Base-by-base conservation (phyloP, 352 stramenopile genomes). In the Pythium aquatile region DNA sequence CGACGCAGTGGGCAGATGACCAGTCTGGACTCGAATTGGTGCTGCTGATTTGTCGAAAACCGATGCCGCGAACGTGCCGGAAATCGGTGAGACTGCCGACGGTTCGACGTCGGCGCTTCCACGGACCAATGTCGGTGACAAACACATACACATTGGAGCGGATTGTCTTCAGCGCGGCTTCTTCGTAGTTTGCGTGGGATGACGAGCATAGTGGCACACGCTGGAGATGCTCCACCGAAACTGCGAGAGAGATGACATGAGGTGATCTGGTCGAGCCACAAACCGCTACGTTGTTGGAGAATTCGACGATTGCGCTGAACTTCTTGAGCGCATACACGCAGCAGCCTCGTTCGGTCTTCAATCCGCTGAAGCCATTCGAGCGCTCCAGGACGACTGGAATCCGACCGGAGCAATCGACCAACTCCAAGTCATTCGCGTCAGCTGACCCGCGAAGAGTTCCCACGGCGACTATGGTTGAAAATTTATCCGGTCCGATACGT, bases 101-200 rank as follows among this genome's bases (percentile, higher is more conserved):
- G 20, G 51, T 49, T 17, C 42, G 55, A 3, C 30, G 20, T 28
- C 56, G 39, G 20, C 66, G 55, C 35, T 65, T 72, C 59, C 52
- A 60, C 4, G 66, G 60, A 5, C 53, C 56, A 26, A 73, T 69
- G 7, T 68, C 40, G 1, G 61, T 73, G 28, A 73, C 42, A 29
- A 69, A 73, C 26, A 73, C 46, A 1, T 69, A 10, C 1, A 73
- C 13, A 37, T 0, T 52, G 33, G 11, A 3, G 28, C 33, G 33
- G 11, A 14, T 29, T 6, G 35, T n/a, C 37, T 14, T 20, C 28
- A 7, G 53, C 14, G n/a, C 2, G 20, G 35, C 13, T 17, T 30
- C 1, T 58, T 9, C 2, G 17, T 35, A 39, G 17, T 5, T 7
- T 20, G 5, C 37, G n/a, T 49, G 26, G 32, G 29, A 28, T 2